Evolutionary conservation across 2,329 filamentous ascomycete species (phyloP).

Genomic region (Arthrinium puccinioides): DNA sequence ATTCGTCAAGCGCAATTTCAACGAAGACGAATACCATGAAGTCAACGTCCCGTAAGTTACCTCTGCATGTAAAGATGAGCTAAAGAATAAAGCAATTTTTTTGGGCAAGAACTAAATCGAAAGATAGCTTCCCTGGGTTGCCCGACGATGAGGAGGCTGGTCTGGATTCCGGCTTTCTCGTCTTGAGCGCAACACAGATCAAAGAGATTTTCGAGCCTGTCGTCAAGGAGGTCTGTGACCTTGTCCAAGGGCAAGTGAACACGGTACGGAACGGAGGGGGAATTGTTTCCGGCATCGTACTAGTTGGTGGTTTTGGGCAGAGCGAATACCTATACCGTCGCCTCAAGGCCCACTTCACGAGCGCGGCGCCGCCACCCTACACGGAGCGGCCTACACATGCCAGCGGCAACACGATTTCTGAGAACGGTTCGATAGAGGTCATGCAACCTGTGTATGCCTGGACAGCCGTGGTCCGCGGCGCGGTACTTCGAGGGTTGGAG

Average conservation of each 20-base stretch:
- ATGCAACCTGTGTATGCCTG: constrained; percentile 79
- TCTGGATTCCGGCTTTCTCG: constrained; percentile 68
- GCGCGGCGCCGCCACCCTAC: constrained; percentile 52
- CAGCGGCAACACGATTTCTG: constrained; percentile 35
- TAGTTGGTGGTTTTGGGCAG: constrained; percentile 77
- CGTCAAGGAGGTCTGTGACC: constrained; percentile 60
- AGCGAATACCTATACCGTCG: constrained; percentile 68
- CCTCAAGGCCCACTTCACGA: constrained; percentile 62
- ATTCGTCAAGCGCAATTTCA: constrained; percentile 79
- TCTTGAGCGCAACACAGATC: constrained; percentile 62
- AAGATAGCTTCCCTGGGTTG: constrained; percentile 62
- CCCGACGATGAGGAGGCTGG: constrained; percentile 70
- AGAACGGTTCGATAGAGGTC: constrained; percentile 60
- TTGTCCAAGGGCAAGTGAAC: constrained; percentile 61
- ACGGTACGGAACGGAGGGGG: constrained; percentile 54
- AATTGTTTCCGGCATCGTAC: constrained; percentile 65
- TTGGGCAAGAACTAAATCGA: too few species aligned
- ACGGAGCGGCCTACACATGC: constrained; percentile 65
- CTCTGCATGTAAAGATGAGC: background rate
- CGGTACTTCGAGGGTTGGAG: constrained; percentile 67
- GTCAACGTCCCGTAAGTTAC: constrained; percentile 62
- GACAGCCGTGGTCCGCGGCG: constrained; percentile 74
- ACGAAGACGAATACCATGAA: constrained; percentile 69
- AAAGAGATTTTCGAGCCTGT: constrained; percentile 72
- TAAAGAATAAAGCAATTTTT: background rate